These are phyloP conservation scores for Sporothrix inflata DNA, from an alignment of 2,329 filamentous ascomycete species.

Conservation along the genomic window DNA sequence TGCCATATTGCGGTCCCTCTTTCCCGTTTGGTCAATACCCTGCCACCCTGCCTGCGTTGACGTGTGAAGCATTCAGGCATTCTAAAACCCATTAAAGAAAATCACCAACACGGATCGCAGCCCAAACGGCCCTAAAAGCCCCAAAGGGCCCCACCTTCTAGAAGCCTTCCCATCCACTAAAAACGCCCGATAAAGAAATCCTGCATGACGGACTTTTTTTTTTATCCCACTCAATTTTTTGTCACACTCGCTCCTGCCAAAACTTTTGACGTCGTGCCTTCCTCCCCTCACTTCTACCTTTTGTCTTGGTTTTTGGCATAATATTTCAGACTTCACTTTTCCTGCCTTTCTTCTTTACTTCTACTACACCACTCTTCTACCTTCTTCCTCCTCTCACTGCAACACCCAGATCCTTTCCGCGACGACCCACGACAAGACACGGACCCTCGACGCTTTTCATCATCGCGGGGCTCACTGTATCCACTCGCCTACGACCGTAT, in stretches of 20 bases:
- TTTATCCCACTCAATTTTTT: constrained; percentile 10
- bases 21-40: not conserved
- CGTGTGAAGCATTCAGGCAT: not conserved
- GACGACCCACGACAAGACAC: constrained; percentile 6
- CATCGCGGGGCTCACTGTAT: constrained; percentile 19
- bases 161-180: constrained; percentile 28
- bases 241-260: constrained; percentile 16
- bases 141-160: constrained; percentile 25
- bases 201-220: constrained; percentile 19
- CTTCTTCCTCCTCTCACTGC: not conserved
- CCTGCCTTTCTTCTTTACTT: not conserved
- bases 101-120: not conserved
- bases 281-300: not conserved
- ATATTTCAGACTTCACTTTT: not conserved
- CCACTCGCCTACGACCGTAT: not conserved
- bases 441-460: constrained; percentile 3
- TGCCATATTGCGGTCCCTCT: not conserved
- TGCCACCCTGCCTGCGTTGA: too few relatives aligned
- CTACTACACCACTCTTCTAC: not conserved
- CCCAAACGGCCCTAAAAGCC: constrained; percentile 21
- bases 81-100: not conserved
- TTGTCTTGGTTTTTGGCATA: not conserved
- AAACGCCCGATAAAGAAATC: constrained; percentile 18
- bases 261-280: constrained; percentile 5
- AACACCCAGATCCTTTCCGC: not conserved